phyloP scores from a whole-genome alignment of 2,329 filamentous ascomycete species.

The Fusarium sp. region DNA sequence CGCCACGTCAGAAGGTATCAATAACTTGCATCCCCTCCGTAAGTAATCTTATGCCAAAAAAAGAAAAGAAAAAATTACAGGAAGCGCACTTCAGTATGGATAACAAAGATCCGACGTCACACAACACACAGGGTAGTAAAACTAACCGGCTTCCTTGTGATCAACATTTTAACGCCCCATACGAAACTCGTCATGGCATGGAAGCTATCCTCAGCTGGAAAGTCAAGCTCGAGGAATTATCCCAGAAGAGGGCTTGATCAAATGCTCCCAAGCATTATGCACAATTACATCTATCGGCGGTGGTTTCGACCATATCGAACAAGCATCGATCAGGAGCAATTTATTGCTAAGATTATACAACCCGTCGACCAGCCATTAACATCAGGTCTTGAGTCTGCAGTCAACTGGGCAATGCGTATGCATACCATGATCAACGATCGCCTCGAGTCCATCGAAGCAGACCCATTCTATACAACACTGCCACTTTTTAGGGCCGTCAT shows the following conservation, averaged over 20 bases:
- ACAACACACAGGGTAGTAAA: no score
- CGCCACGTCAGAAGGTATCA: no score
- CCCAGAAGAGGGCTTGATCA: neutral
- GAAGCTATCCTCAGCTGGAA: neutral
- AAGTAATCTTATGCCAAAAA: no score
- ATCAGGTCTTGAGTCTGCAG: neutral
- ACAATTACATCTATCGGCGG: constrained; percentile 7
- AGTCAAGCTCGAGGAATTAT: neutral
- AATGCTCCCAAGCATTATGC: neutral
- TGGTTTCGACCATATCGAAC: constrained; percentile 5
- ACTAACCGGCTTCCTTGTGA: no score
- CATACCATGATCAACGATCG: constrained; percentile 5
- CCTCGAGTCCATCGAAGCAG: neutral
- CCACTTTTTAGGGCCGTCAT: constrained; percentile 12
- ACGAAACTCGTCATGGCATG: neutral
- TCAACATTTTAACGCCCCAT: neutral
- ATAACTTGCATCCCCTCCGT: no score
- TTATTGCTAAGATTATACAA: neutral
- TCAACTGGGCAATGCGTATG: neutral
- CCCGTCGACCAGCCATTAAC: neutral
- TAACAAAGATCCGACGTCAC: no score
- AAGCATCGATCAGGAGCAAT: neutral
- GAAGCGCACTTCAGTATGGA: no score
- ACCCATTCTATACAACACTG: constrained; percentile 6
- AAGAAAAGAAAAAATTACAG: no score